Evolutionary conservation across 371 early-diverging fungal genomes (phyloP), one percentile per base, ranked within the genome.

Genomic region (Mycotypha africana): DNA sequence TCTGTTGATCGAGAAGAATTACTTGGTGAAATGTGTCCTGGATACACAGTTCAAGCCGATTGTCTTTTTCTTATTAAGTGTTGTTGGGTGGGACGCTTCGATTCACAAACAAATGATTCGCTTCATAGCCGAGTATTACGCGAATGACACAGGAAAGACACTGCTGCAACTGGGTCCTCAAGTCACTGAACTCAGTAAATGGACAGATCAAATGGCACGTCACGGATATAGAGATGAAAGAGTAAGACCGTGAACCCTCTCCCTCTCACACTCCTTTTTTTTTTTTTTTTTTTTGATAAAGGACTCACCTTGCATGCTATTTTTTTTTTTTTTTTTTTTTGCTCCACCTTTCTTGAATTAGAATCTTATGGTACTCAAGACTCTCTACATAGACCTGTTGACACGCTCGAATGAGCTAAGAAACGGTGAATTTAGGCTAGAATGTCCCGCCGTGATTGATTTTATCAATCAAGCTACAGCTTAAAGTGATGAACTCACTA

Each of bases 41-140:
- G 64, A 65, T 25, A 44, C 55, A 14, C 56, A 57, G 28, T 73
- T 70, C 70, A 71, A 70, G 25, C 43, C 61, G 3, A 48, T 80
- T 60, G 70, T 67, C 23, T 55, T 62, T 2, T 76, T 76, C 38
- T 47, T 80, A 17, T 19, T 80, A 25, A 66, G 67, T 0, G 57
- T 59, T 4, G 74, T 65, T 3, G 51, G 60, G 1, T 62, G 74
- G 65, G 69, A 68, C 43, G 35, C 47, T 4, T 52, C 49, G 2
- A 65, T 68, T 1, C 74, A 79, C 37, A 61, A 67, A 35, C 59
- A 74, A 22, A 56, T 76, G 24, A 51, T 74, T 7, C 42, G 46
- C 0, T 58, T 79, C 49, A 37, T 77, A 36, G 41, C 57, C 1
- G 70, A 75, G 16, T 73, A 56, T 33, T 73, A 60, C 44, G 25